Evolutionary conservation across 164 flowering plant species (phyloP).

Genomic region (Vitis cinerea): DNA sequence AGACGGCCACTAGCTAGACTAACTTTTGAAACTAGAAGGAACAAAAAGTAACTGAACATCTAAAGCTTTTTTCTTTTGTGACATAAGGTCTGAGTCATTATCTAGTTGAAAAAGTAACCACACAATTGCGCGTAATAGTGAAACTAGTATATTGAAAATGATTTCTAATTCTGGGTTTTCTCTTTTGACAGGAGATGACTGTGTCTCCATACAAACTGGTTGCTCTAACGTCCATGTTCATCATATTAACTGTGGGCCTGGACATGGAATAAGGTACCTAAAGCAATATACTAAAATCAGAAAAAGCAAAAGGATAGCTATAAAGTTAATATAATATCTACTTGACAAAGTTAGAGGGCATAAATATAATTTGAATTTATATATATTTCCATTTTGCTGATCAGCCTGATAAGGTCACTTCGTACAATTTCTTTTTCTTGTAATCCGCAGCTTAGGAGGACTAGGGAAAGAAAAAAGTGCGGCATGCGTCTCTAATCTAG

Average conservation of each 20-base stretch:
- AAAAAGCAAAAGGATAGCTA: background rate
- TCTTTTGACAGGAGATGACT: constrained; percentile 75
- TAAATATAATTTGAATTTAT: too few species aligned
- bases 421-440: background rate
- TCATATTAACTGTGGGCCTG: constrained; percentile 82
- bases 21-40: constrained; percentile 17
- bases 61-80: too few species aligned
- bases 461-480: constrained; percentile 68
- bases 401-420: background rate
- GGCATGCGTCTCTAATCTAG: constrained; percentile 65
- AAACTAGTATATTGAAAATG: background rate
- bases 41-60: constrained; percentile 4
- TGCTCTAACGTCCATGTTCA: constrained; percentile 70
- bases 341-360: too few species aligned
- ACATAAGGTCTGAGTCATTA: too few species aligned
- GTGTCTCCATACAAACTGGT: constrained; percentile 89
- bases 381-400: too few species aligned
- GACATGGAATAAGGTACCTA: constrained; percentile 84
- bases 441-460: constrained; percentile 63
- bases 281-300: background rate
- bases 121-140: background rate
- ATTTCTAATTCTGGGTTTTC: background rate
- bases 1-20: constrained; percentile 10
- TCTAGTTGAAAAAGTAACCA: background rate
- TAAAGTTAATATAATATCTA: too few species aligned